A percentile compares a stretch with the other conserved stretches of the same genome.
phyloP scores from a whole-genome alignment of 192 early-diverging fungal species.

The Piromyces sp. region DNA sequence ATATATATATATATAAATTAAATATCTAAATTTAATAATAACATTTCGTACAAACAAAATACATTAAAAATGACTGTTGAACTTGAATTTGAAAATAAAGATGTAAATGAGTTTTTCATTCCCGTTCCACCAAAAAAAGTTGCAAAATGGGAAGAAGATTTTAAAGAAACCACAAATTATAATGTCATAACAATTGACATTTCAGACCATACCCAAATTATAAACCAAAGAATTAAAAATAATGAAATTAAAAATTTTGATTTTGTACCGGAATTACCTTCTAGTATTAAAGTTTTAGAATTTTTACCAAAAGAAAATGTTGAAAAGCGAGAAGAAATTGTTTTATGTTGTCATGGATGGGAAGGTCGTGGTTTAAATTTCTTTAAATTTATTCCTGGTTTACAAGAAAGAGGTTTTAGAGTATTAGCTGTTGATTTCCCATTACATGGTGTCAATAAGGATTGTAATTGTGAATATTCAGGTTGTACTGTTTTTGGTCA shows the following conservation, averaged over 20 bases:
- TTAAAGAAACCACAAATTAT: not conserved
- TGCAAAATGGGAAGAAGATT: not conserved
- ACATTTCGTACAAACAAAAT: not conserved
- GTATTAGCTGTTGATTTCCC: not conserved
- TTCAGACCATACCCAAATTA: not conserved
- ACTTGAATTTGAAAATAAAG: not conserved
- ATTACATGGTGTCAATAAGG: not conserved
- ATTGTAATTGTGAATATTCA: not conserved
- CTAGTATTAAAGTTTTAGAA: not conserved
- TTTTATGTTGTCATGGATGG: not conserved
- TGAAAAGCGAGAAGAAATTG: not conserved
- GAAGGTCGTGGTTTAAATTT: not conserved
- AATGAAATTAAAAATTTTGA: not conserved
- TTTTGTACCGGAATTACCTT: not conserved
- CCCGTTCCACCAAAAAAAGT: not conserved
- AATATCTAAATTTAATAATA: no score
- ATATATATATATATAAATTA: no score
- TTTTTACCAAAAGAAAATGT: not conserved
- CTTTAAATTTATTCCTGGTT: not conserved
- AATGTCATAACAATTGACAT: not conserved
- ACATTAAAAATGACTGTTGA: not conserved
- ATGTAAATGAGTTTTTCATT: not conserved
- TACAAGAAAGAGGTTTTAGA: not conserved
- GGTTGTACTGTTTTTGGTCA: not conserved
- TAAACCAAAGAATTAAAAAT: not conserved